Conservation (phyloP, 1,284 basidiomycete genomes). For the Garcileccinum viscosum region DNA sequence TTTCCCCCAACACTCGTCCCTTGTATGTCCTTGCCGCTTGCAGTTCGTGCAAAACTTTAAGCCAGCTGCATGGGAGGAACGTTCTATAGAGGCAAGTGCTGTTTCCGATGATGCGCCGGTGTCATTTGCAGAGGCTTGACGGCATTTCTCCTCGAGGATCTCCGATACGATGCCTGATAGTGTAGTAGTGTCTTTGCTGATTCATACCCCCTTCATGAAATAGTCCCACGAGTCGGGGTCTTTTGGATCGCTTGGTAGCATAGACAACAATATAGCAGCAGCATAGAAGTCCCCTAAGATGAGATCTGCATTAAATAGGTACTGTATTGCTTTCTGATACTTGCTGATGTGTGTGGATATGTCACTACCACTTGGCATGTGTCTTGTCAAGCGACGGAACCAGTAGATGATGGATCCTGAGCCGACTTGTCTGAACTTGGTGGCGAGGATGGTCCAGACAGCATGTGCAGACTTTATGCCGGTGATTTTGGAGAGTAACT, state of each 20-base stretch:
- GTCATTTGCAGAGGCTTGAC: too few relatives aligned
- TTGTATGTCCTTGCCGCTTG: too few relatives aligned
- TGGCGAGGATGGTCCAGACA: background rate
- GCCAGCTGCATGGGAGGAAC: too few relatives aligned
- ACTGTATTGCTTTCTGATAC: background rate
- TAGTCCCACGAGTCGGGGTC: background rate
- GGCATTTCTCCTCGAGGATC: too few relatives aligned
- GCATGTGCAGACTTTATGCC: background rate
- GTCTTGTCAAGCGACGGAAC: too few relatives aligned
- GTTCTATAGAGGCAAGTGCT: too few relatives aligned
- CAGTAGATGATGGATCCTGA: background rate
- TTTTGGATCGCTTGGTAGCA: background rate
- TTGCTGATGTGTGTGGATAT: too few relatives aligned
- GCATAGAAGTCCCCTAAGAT: background rate
- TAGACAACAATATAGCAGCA: background rate
- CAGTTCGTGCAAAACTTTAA: too few relatives aligned
- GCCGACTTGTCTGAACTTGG: background rate
- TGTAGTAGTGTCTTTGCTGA: background rate
- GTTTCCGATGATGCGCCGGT: too few relatives aligned
- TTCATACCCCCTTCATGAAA: background rate
- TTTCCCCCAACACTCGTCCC: too few relatives aligned
- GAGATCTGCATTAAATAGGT: background rate
- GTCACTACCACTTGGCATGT: too few relatives aligned
- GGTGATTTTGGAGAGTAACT: background rate
- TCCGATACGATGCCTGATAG: background rate